These are phyloP conservation scores for Epicoccum sorghinum DNA, from an alignment of 2,329 filamentous ascomycete genomes.

Conservation along the genomic window DNA sequence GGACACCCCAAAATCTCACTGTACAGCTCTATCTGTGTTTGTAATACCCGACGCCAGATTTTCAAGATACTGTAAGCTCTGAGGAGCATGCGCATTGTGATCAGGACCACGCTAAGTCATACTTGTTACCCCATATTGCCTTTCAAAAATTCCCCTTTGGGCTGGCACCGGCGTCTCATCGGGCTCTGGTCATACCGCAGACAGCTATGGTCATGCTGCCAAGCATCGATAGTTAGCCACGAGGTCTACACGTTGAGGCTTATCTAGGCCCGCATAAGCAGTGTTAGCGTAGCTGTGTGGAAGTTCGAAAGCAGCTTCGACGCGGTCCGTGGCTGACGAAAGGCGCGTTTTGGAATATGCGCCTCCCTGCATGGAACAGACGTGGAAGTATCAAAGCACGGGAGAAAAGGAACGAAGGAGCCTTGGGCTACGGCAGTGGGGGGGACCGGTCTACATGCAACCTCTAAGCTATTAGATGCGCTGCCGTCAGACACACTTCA, in stretches of 20 bases:
- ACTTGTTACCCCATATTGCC: neutral
- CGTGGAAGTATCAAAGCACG: conserved; percentile 4
- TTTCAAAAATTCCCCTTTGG: neutral
- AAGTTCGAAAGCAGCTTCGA: neutral
- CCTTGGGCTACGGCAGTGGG: neutral
- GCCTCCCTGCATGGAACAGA: conserved; percentile 10
- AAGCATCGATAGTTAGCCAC: conserved; percentile 5
- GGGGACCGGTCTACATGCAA: neutral
- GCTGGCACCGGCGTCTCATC: neutral
- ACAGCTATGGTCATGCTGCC: conserved; percentile 2
- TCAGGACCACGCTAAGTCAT: neutral
- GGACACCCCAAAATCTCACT: too few species aligned
- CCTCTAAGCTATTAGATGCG: neutral
- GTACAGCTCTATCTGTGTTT: too few species aligned
- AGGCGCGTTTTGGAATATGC: conserved; percentile 7
- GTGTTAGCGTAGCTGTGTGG: neutral
- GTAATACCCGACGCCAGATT: neutral
- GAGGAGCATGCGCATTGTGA: neutral
- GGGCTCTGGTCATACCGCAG: neutral
- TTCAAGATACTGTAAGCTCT: neutral
- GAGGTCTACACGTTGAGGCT: conserved; percentile 3
- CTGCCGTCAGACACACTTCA: neutral
- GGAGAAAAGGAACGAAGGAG: neutral
- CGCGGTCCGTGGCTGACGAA: neutral
- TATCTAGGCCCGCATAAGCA: conserved; percentile 5